phyloP scores from a whole-genome alignment of 148 eudicot genomes.

The Camellia lanceoleosa region DNA sequence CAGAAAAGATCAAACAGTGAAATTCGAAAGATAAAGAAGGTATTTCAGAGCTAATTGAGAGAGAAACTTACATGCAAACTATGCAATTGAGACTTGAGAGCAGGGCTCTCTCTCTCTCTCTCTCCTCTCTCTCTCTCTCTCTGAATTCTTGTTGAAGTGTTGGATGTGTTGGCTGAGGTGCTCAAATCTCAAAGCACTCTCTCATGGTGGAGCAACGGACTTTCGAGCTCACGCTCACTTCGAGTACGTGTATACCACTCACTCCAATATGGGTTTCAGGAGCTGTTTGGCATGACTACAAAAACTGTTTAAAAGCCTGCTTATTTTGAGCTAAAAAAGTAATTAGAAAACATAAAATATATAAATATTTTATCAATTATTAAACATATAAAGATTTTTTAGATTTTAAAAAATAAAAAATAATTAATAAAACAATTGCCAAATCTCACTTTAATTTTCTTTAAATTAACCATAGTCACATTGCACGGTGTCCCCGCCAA shows the following conservation, averaged over 20 bases:
- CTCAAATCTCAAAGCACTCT: neutral
- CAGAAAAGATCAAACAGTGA: neutral
- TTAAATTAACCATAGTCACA: no score
- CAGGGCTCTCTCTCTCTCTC: neutral
- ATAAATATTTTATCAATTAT: no score
- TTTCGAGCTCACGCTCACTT: neutral
- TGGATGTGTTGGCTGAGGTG: neutral
- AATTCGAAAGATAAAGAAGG: neutral
- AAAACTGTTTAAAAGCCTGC: no score
- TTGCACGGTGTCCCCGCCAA: no score
- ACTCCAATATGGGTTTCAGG: neutral
- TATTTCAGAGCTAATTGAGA: neutral
- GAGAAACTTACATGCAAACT: neutral
- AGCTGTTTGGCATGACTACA: no score
- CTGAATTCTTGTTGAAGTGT: neutral
- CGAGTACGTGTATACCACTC: neutral
- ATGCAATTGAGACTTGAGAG: neutral
- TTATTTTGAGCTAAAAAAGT: no score
- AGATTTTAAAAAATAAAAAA: no score
- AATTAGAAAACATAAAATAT: no score
- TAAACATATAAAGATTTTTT: no score
- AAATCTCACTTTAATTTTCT: no score
- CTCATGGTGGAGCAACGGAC: neutral
- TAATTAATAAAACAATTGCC: no score
- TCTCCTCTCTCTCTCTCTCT: neutral